Evolutionary conservation across 1,284 basidiomycete genomes (phyloP), one percentile per base, ranked within the genome.

Genomic region (Malassezia nana): DNA sequence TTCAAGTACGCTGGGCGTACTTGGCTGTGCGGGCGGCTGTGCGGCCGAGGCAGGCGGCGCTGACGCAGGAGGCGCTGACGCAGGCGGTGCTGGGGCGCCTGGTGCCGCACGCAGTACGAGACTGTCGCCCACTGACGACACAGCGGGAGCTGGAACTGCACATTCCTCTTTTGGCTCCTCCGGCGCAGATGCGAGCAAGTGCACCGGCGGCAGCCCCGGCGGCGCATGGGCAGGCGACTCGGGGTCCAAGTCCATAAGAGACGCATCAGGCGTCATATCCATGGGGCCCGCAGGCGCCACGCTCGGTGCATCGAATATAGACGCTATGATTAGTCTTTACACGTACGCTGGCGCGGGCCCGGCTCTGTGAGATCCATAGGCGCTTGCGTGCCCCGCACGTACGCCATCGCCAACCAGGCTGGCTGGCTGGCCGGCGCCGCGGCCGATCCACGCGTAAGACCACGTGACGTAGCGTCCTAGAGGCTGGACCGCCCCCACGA

Each of bases 341-440:
- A 62, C 62, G 32, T 48, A 64, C 63, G 55, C 29, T 52, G 54
- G 25, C 47, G 54, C 29, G 62, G 62, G 0, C 64, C 64, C 1
- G 61, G 53, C 16, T 60, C 62, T 0, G 64, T 58, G 18, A 64
- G 57, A 38, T 67, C 65, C 65, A 67, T 67, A 4, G 65, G 65
- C 26, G 65, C 64, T 41, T 67, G 62, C 13, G 58, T 64, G 6
- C 65, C 65, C 13, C 65, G 53, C 42, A 57, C 28, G 20, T 55
- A 55, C 26, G 43, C 53, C 48, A 48, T 52, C 25, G 42, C 26
- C n/a, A 39, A n/a, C 42, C 18, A 22, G 31, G 26, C 26, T 16
- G 26, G 31, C 31, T n/a, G n/a, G n/a, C n/a, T n/a, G n/a, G n/a
- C n/a, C n/a, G n/a, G n/a, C n/a, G n/a, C n/a, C n/a, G n/a, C n/a